Evolutionary conservation across 2,329 filamentous ascomycete genomes (phyloP).

Genomic region (Calonectria ilicicola): DNA sequence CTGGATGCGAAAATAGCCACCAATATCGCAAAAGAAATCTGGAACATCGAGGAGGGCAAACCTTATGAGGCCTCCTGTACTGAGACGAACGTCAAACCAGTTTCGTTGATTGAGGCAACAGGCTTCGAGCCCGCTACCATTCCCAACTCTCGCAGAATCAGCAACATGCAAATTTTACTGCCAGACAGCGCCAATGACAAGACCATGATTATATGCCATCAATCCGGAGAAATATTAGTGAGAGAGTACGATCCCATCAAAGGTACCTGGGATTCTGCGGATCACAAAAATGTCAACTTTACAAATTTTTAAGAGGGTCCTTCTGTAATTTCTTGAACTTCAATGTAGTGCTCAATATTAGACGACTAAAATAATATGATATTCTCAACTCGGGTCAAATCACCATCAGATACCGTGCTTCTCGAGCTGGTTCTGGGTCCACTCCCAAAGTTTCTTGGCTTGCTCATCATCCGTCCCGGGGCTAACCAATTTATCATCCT

Average conservation of each 20-base stretch:
- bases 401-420: not conserved
- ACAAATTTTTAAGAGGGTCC: not conserved
- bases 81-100: not conserved
- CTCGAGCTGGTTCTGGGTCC: conserved; percentile 19
- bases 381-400: no score
- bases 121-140: not conserved
- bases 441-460: conserved; percentile 19
- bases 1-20: not conserved
- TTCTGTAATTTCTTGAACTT: not conserved
- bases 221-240: not conserved
- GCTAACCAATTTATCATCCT: not conserved
- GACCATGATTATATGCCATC: not conserved
- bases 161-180: not conserved
- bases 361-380: not conserved
- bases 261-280: not conserved
- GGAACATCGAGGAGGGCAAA: not conserved
- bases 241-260: not conserved
- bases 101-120: no score
- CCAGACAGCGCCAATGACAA: not conserved
- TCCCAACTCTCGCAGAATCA: not conserved
- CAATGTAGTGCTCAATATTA: not conserved
- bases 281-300: not conserved
- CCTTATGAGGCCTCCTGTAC: not conserved
- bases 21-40: not conserved
- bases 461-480: conserved; percentile 20